phyloP scores from a whole-genome alignment of 2,329 filamentous ascomycete genomes.

The Arthrinium puccinioides region DNA sequence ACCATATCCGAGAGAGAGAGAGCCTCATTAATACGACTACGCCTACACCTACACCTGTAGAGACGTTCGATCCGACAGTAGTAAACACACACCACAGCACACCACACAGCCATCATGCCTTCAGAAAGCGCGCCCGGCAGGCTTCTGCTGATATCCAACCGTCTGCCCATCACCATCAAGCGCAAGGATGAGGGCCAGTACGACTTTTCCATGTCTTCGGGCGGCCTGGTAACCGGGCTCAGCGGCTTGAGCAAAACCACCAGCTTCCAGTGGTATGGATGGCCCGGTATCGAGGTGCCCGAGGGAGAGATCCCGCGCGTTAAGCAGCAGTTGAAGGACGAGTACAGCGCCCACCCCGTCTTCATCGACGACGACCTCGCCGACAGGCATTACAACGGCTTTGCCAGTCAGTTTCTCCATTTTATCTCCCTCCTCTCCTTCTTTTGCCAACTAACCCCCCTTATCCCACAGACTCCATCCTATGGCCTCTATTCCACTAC shows the following conservation, averaged over 20 bases:
- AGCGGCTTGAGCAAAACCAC: constrained; percentile 88
- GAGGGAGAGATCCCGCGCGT: constrained; percentile 72
- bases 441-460: constrained; percentile 5
- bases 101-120: too few relatives aligned
- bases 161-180: constrained; percentile 94
- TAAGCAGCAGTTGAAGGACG: constrained; percentile 70
- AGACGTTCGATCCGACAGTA: too few relatives aligned
- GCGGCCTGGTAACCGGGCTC: constrained; percentile 87
- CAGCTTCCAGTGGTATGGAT: constrained; percentile 97
- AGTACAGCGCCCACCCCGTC: constrained; percentile 84
- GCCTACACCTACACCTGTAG: too few relatives aligned
- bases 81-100: too few relatives aligned
- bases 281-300: constrained; percentile 89
- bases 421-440: constrained; percentile 1
- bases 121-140: constrained; percentile 38
- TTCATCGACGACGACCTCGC: constrained; percentile 92
- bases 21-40: too few relatives aligned
- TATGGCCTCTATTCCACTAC: constrained; percentile 98
- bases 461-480: constrained; percentile 67
- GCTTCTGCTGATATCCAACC: constrained; percentile 86
- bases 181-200: constrained; percentile 86
- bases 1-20: too few relatives aligned
- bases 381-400: constrained; percentile 95
- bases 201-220: constrained; percentile 92
- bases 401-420: constrained; percentile 65